phyloP scores from a whole-genome alignment of 345 rosid genomes.

The Pseudoturritis turrita region DNA sequence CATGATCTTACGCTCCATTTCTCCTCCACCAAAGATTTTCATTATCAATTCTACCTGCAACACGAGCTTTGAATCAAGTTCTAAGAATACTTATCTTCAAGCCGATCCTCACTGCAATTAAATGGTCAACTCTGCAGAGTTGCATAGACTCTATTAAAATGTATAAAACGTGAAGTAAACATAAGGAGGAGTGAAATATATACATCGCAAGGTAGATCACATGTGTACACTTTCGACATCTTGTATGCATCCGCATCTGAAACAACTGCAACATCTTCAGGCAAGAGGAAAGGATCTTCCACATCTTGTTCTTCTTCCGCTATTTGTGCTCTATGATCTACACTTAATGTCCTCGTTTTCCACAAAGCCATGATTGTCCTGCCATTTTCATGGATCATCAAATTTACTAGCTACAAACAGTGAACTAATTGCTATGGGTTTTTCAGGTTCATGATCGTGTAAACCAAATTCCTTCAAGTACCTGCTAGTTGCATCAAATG shows the following conservation, averaged over 20 bases:
- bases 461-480: slow-evolving; percentile 10
- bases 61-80: neutral
- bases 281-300: slow-evolving; percentile 33
- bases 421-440: neutral
- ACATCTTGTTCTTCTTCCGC: slow-evolving; percentile 56
- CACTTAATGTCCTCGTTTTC: slow-evolving; percentile 57
- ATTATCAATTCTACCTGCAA: slow-evolving; percentile 55
- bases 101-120: neutral
- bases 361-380: slow-evolving; percentile 88
- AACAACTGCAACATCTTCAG: slow-evolving; percentile 35
- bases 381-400: slow-evolving; percentile 17
- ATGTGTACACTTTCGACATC: slow-evolving; percentile 45
- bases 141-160: no score
- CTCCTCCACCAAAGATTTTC: slow-evolving; percentile 72
- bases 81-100: neutral
- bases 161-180: neutral
- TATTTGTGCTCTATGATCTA: slow-evolving; percentile 53
- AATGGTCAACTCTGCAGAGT: neutral
- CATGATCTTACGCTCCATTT: slow-evolving; percentile 61
- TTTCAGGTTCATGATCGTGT: neutral
- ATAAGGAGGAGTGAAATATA: slow-evolving; percentile 1
- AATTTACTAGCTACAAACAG: neutral
- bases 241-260: slow-evolving; percentile 41
- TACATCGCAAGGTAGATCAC: slow-evolving; percentile 65
- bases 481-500: slow-evolving; percentile 76